Conservation (phyloP, 805 yeast genomes). For the Maudiozyma serrabonitensis region DNA sequence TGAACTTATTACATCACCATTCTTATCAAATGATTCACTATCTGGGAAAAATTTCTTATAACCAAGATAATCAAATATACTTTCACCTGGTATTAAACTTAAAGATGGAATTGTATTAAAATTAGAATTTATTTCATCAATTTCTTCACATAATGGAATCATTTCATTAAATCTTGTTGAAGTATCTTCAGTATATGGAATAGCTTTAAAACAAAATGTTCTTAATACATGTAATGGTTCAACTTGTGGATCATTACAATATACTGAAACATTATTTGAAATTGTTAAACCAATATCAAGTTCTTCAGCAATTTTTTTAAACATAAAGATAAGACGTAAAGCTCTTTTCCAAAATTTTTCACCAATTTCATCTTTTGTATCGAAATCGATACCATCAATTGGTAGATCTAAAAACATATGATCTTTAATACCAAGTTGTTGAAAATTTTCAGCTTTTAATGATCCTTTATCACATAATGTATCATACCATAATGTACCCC, state of each 20-base stretch:
- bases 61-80: constrained; percentile 26
- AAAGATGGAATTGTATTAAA: constrained; percentile 15
- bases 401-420: constrained; percentile 54
- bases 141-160: constrained; percentile 14
- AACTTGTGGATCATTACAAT: constrained; percentile 10
- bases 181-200: constrained; percentile 4
- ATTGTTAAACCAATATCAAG: constrained; percentile 11
- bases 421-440: constrained; percentile 48
- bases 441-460: constrained; percentile 30
- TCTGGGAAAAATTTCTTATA: constrained; percentile 23
- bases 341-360: constrained; percentile 28
- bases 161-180: constrained; percentile 5
- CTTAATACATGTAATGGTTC: constrained; percentile 11
- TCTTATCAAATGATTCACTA: constrained; percentile 24
- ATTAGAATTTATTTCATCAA: constrained; percentile 15
- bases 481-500: constrained; percentile 81
- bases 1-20: constrained; percentile 27
- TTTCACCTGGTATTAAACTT: constrained; percentile 22
- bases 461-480: constrained; percentile 38
- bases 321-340: constrained; percentile 23
- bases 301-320: constrained; percentile 23
- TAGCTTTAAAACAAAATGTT: constrained; percentile 19
- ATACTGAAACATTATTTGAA: constrained; percentile 9
- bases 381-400: constrained; percentile 47
- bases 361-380: constrained; percentile 29